Evolutionary conservation across 2,329 filamentous ascomycete species (phyloP), one percentile per base, ranked within the genome.

Genomic region (Rhynchosporium graminicola): DNA sequence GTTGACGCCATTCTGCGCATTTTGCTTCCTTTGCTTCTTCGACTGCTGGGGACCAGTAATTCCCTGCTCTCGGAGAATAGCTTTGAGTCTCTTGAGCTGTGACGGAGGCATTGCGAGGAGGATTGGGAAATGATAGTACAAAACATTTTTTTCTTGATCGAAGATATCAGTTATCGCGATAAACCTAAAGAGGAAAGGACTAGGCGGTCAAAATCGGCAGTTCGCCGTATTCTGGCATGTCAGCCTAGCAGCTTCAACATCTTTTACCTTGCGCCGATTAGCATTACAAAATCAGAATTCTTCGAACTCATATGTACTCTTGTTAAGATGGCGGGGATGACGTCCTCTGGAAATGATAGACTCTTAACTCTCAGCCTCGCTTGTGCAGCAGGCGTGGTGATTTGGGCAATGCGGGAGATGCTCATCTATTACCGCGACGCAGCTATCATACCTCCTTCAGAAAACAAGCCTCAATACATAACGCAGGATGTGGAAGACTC

Each of bases 51-150:
- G 92, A 1, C 93, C 92, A 47, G 93, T 87, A 57, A 99, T 88
- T 60, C 95, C 95, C 74, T 94, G 91, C 62, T 97, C 92, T 66
- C 87, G 85, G 52, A 99, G 83, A 9, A 93, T 97, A 69, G 91
- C 84, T 79, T 98, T 99, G 50, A 99, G 84, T 77, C 93, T 90
- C 79, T 98, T 99, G 63, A 99, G 83, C 80, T 99, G 96, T 12
- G 96, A 99, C 66, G 93, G 91, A 70, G 94, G 88, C 95, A 99
- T 99, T 60, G 79, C 73, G 60, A 48, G 42, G 61, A 38, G 36
- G 47, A 47, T 60, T 46, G 46, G 45, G 8, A 63, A 65, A 12
- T 62, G 64, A 61, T 64, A n/a, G 47, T 43, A 20, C 51, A 10
- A 26, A 9, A 42, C 59, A 59, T 62, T 46, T 61, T 64, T 68